Evolutionary conservation across 2,329 filamentous ascomycete species (phyloP), one percentile per base, ranked within the genome.

Genomic region (Lecanoromycetidae sp.): DNA sequence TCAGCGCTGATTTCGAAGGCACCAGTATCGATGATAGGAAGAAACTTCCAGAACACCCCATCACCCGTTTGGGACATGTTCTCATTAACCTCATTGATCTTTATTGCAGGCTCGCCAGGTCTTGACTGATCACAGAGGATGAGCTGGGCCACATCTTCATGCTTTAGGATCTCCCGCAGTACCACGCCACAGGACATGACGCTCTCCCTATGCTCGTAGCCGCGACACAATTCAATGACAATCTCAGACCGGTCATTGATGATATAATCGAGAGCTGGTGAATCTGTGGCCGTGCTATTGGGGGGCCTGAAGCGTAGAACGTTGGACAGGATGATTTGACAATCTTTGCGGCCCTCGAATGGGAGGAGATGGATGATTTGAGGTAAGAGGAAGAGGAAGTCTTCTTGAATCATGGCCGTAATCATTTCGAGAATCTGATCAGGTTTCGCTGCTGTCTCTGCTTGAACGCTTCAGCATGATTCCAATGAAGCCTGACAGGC

Each of bases 1-100:
- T 98, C 91, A 26, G 91, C 90, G 58, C 87, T 88, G 55, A 96
- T 86, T 69, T 98, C 91, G 60, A 98, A 98, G 25, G 84, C 88
- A 57, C 87, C 87, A 66, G 87, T 87, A 67, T 96, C 88, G 58
- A 98, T 94, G 87, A 90, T 98, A 52, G 84, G 79, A 61, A 98
- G 96, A 67, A 96, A 96, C 38, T 78, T 82, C 91, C 91, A 98
- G 63, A 98, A 95, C 2, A 95, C 79, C 3, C 90, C 90, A 36
- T 79, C 75, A 10, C 88, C 88, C 38, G 76, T 82, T 57, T 91
- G 84, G 27, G 76, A 79, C 33, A 79, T 68, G 51, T 86, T 82
- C 38, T 82, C 12, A 15, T 78, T 84, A 52, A 95, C 84, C 19
- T 78, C 80, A 43, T 75, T 79, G 32, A 94, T 71, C 34, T 87